phyloP scores from a whole-genome alignment of 192 early-diverging fungal species.

The Chytriomyces sp. region DNA sequence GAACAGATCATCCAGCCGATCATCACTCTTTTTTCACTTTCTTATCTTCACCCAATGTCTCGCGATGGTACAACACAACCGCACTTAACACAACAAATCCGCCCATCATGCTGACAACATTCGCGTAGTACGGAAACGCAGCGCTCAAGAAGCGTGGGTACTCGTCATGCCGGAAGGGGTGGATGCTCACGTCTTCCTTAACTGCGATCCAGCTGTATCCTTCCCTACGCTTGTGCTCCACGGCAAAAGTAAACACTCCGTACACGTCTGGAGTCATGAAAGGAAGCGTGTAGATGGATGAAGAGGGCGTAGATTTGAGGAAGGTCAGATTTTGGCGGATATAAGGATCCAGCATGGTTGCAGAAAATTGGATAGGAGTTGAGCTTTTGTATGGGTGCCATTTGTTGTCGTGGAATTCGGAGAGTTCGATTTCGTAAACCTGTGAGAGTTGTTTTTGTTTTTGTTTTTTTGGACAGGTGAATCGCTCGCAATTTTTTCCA shows the following conservation, averaged over 20 bases:
- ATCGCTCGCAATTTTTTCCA: background rate
- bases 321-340: slow-evolving; percentile 69
- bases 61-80: slow-evolving; percentile 74
- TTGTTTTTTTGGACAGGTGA: background rate
- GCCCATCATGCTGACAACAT: slow-evolving; percentile 78
- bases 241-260: slow-evolving; percentile 96
- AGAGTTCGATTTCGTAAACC: slow-evolving; percentile 81
- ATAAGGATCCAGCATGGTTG: slow-evolving; percentile 98
- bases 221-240: slow-evolving; percentile 86
- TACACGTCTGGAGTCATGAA: slow-evolving; percentile 90
- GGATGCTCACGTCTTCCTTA: slow-evolving; percentile 78
- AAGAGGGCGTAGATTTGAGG: slow-evolving; percentile 17
- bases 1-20: too few relatives aligned
- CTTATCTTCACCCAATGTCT: slow-evolving; percentile 22
- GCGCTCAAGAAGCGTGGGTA: slow-evolving; percentile 89
- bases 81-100: slow-evolving; percentile 85
- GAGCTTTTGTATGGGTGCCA: slow-evolving; percentile 86
- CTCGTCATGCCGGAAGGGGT: slow-evolving; percentile 94
- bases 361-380: slow-evolving; percentile 84
- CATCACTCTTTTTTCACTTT: slow-evolving; percentile 41
- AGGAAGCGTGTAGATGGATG: slow-evolving; percentile 48
- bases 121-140: slow-evolving; percentile 95
- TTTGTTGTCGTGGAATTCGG: slow-evolving; percentile 74
- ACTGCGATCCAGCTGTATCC: slow-evolving; percentile 79
- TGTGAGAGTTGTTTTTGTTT: slow-evolving; percentile 33